phyloP scores from a whole-genome alignment of 2,329 filamentous ascomycete genomes.

The Pseudogymnoascus sp. region DNA sequence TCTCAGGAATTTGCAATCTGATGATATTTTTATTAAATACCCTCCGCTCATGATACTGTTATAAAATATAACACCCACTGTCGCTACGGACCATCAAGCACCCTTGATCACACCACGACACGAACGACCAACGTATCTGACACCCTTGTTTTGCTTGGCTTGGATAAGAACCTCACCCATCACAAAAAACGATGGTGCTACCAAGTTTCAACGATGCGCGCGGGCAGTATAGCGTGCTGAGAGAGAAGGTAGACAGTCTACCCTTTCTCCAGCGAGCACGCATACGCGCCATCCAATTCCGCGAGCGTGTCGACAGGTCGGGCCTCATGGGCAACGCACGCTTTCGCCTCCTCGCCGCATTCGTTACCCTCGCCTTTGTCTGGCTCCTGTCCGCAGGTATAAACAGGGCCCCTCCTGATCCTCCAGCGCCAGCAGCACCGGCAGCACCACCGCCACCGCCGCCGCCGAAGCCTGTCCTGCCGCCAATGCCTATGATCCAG shows the following conservation, averaged over 20 bases:
- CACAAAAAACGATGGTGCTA: not conserved
- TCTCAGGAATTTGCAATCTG: not conserved
- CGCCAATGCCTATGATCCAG: slow-evolving; percentile 2
- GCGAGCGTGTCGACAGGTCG: not conserved
- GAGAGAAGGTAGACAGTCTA: not conserved
- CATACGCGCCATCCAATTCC: not conserved
- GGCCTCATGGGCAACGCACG: not conserved
- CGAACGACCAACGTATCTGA: not conserved
- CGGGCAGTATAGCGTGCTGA: not conserved
- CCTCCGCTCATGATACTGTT: not conserved
- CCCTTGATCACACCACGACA: not conserved
- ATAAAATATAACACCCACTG: not conserved
- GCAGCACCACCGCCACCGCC: not conserved
- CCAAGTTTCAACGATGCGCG: not conserved
- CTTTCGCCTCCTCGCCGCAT: not conserved
- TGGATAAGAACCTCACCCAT: not conserved
- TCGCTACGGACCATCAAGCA: not conserved
- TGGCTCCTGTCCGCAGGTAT: not conserved
- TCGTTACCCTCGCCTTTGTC: not conserved
- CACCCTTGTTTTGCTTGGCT: not conserved
- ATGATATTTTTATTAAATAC: not conserved
- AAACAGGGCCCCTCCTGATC: not conserved
- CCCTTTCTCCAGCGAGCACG: not conserved
- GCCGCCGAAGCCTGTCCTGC: not conserved
- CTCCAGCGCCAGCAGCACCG: not conserved